Evolutionary conservation across 805 yeast species (phyloP).

Genomic region (Candida cerambycidarum): DNA sequence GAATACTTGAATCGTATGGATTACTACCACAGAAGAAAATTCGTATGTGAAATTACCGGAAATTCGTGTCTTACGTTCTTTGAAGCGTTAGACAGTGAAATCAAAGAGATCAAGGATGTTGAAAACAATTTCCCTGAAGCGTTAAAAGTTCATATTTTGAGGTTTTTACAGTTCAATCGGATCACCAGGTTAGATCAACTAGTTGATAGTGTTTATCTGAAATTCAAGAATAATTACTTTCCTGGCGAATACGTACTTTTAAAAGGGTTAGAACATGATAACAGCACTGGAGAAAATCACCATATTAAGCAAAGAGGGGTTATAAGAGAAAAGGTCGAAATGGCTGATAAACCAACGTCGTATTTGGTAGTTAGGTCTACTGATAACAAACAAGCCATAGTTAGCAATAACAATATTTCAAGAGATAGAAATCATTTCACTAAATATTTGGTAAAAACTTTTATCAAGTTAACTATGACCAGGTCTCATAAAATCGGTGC

Average conservation of each 20-base stretch:
- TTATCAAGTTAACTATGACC: conserved; percentile 73
- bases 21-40: conserved; percentile 71
- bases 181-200: conserved; percentile 80
- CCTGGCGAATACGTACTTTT: conserved; percentile 86
- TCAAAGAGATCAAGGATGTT: conserved; percentile 53
- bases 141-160: conserved; percentile 85
- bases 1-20: conserved; percentile 72
- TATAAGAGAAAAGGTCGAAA: conserved; percentile 84
- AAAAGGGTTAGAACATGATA: conserved; percentile 32
- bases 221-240: conserved; percentile 78
- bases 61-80: conserved; percentile 87
- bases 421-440: conserved; percentile 88
- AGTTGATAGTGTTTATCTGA: conserved; percentile 81
- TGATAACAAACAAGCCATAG: conserved; percentile 59
- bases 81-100: conserved; percentile 82
- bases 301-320: conserved; percentile 49
- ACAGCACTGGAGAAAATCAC: conserved; percentile 11
- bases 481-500: conserved; percentile 86
- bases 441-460: conserved; percentile 85
- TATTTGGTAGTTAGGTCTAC: conserved; percentile 66
- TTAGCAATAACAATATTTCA: conserved; percentile 69
- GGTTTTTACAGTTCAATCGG: conserved; percentile 78
- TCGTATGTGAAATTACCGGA: conserved; percentile 95
- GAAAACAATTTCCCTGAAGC: conserved; percentile 88
- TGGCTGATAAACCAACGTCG: conserved; percentile 54